Percentiles rank a stretch among this genome's conserved stretches.
These are phyloP conservation scores for Collariella sp. DNA, from an alignment of 495 filamentous ascomycete genomes.

Conservation along the genomic window DNA sequence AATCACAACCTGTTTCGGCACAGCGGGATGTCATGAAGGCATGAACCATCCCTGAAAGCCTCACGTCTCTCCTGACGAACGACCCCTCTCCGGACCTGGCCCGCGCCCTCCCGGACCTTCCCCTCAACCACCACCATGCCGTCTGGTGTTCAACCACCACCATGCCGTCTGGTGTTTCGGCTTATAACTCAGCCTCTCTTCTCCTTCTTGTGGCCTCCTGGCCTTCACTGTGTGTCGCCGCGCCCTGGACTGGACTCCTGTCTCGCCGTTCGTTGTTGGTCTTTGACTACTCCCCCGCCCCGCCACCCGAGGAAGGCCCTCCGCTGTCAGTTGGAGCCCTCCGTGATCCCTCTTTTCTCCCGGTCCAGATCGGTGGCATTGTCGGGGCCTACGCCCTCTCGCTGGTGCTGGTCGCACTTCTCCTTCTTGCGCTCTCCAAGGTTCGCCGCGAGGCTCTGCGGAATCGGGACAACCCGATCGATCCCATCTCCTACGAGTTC, in stretches of 20 bases:
- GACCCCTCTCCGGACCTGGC: slow-evolving; percentile 11
- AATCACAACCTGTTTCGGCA: slow-evolving; percentile 42
- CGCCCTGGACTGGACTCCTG: slow-evolving; percentile 20
- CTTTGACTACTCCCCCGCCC: slow-evolving; percentile 50
- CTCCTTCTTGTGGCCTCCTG: slow-evolving; percentile 29
- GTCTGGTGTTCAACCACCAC: slow-evolving; percentile 21
- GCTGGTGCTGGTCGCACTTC: slow-evolving; percentile 55
- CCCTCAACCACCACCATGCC: slow-evolving; percentile 1
- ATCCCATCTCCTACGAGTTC: slow-evolving; percentile 12
- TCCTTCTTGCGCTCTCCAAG: slow-evolving; percentile 49
- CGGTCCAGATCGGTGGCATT: slow-evolving; percentile 68
- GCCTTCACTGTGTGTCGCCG: slow-evolving; percentile 25
- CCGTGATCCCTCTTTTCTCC: slow-evolving; percentile 54
- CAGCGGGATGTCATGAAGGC: slow-evolving; percentile 30
- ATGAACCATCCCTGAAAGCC: slow-evolving; percentile 27
- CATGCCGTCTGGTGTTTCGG: slow-evolving; percentile 24
- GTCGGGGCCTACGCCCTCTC: slow-evolving; percentile 70
- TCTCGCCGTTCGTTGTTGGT: slow-evolving; percentile 33
- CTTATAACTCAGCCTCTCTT: slow-evolving; percentile 27
- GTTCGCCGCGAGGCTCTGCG: slow-evolving; percentile 33
- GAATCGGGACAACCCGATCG: slow-evolving; percentile 21
- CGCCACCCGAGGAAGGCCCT: slow-evolving; percentile 49
- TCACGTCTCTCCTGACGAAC: slow-evolving; percentile 8
- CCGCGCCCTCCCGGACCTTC: neutral
- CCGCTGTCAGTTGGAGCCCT: slow-evolving; percentile 46